Base-by-base conservation (phyloP, 106 monocot species). In the Cymbidium sinense region DNA sequence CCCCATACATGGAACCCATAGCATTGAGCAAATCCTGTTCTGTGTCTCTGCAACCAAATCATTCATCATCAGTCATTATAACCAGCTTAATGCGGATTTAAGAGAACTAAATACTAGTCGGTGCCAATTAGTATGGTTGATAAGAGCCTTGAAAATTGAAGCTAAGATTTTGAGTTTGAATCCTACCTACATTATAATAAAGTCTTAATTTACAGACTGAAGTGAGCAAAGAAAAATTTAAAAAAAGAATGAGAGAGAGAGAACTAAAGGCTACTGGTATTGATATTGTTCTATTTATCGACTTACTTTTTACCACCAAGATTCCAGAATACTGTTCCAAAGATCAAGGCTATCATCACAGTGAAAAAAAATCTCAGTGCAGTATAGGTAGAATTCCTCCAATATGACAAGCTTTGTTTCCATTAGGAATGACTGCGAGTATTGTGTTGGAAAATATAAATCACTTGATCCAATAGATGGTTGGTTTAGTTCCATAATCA, bases 1-100 rank as follows among this genome's bases (percentile, higher is more conserved):
- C 76, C 10, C 71, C 73, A 43, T 79, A 87, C 87, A 92, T 89
- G 9, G 89, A 43, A 18, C 89, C 92, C 21, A 87, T 85, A 21
- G 83, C 79, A 28, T 79, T 85, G 41, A 77, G 73, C 9, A 87
- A 79, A 78, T 83, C 69, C 21, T 77, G 85, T 0, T 85, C 21
- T 78, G 52, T 82, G 17, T 69, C 78, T 77, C 89, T 89, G 86
- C 47, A 85, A 13, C 21, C 50, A 83, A 21, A 20, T n/a, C 58
- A 71, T 21, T 13, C 47, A 29, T 41, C n/a, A 58, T 3, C 0
- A 58, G 8, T 19, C 35, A n/a, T 23, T 47, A 47, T 47, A 47
- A 47, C 47, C 11, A 47, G 2, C 15, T 47, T 0, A 47, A 47
- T 47, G 47, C 2, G 13, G 13, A 15, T 47, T 47, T 47, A 47